Conservation (phyloP, 139 green algal genomes). For the Picochlorum sp. region DNA sequence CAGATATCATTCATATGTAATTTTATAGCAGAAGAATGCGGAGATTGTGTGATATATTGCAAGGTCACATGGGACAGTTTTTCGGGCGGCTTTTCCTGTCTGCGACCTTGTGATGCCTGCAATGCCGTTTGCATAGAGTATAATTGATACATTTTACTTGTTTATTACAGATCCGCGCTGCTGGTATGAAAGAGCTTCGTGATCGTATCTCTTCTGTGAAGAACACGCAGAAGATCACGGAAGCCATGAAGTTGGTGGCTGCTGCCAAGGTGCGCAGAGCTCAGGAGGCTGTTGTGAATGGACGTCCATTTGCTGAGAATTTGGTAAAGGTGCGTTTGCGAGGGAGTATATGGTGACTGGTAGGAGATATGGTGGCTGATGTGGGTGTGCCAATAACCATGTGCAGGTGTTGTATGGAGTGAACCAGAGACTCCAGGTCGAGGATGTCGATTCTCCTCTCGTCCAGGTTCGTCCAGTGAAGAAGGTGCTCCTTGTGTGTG, state of each 20-base stretch:
- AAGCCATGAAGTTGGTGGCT: slow-evolving; percentile 92
- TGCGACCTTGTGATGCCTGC: too few relatives aligned
- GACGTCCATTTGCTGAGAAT: slow-evolving; percentile 96
- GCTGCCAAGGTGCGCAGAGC: slow-evolving; percentile 89
- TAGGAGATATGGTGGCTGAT: too few relatives aligned
- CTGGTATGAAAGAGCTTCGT: slow-evolving; percentile 80
- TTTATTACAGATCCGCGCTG: slow-evolving; percentile 33
- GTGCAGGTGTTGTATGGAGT: slow-evolving; percentile 91
- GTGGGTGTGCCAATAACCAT: neutral
- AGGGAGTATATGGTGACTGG: neutral
- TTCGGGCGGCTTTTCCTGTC: slow-evolving; percentile 1
- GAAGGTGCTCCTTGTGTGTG: slow-evolving; percentile 76
- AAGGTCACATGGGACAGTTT: neutral
- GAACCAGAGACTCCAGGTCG: slow-evolving; percentile 86
- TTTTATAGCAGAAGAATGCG: neutral
- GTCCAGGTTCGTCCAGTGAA: slow-evolving; percentile 88
- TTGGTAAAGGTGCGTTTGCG: slow-evolving; percentile 86
- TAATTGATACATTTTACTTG: too few relatives aligned
- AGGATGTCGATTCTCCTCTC: slow-evolving; percentile 97
- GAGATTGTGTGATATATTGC: neutral
- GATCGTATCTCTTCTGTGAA: slow-evolving; percentile 94
- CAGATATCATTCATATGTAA: neutral
- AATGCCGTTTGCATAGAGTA: too few relatives aligned
- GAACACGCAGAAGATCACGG: slow-evolving; percentile 99
- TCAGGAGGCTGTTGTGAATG: slow-evolving; percentile 95